Base-by-base conservation (phyloP, 805 yeast species). In the Wickerhamiella brachini region DNA sequence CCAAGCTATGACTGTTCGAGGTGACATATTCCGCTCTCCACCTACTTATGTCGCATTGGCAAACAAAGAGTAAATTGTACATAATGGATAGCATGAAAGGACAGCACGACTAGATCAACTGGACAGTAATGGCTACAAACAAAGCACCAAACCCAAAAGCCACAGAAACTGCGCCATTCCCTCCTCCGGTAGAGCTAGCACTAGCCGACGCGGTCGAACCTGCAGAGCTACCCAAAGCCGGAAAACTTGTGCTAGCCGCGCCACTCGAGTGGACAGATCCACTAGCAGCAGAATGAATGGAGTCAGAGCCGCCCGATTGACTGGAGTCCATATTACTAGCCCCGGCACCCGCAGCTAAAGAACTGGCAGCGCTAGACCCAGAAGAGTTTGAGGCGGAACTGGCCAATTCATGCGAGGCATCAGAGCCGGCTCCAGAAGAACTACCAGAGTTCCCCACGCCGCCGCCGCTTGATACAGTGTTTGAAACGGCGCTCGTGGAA, bases 11-110 rank as follows among this genome's bases (percentile, higher is more conserved):
- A 59, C 63, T 49, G 59, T 58, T 23, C 62, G 68, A 43, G 70
- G 70, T 8, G 70, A 67, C 51, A 63, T 67, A 7, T 67, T 65
- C 62, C 57, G 70, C 10, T 54, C 59, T 5, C 62, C 61, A 23
- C 67, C 68, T 9, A 59, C 56, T 42, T 58, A 57, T 34, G 57
- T 55, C 1, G 56, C 59, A 2, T 31, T 58, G 8, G 53, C 51
- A 42, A 29, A 22, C 15, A 18, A 41, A 24, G 44, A 41, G 24
- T 18, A 41, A 41, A 41, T 41, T 41, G 44, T 20, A 41, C 26
- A 41, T 41, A 41, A 20, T 41, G 3, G 23, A 21, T 22, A 12
- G 12, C 34, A 29, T 15, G 3, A 29, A 29, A 29, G 12, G 26
- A 8, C 8, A 24, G 26, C 26, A 8, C 26, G 5, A 29, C 34